phyloP scores from a whole-genome alignment of 805 yeast species.

The Wickerhamiella azymoides region DNA sequence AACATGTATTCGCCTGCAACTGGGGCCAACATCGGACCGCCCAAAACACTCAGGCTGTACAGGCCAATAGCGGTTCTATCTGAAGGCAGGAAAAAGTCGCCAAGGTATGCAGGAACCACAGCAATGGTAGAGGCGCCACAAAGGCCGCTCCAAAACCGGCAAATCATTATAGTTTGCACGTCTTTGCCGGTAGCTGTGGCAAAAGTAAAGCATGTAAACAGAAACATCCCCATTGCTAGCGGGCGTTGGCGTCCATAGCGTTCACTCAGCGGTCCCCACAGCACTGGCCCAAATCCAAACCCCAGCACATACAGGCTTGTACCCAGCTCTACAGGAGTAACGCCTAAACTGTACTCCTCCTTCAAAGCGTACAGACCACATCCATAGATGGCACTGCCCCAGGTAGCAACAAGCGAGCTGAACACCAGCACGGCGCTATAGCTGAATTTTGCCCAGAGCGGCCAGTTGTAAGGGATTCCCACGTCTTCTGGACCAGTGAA shows the following conservation, averaged over 20 bases:
- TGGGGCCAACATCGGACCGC: conserved; percentile 63
- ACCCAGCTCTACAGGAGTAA: conserved; percentile 36
- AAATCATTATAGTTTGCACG: conserved; percentile 55
- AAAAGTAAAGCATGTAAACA: conserved; percentile 43
- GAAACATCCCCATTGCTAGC: conserved; percentile 35
- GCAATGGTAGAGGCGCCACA: conserved; percentile 71
- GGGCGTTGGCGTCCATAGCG: conserved; percentile 39
- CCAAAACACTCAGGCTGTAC: conserved; percentile 52
- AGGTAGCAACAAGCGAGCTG: conserved; percentile 12
- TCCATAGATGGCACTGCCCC: conserved; percentile 1
- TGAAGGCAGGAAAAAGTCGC: conserved; percentile 53
- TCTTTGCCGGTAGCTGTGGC: conserved; percentile 62
- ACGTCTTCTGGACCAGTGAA: conserved; percentile 6
- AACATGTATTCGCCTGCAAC: conserved; percentile 50
- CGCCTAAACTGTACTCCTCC: not conserved
- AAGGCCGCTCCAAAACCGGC: conserved; percentile 64
- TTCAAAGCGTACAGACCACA: conserved; percentile 33
- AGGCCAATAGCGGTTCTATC: conserved; percentile 50
- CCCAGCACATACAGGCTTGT: conserved; percentile 51
- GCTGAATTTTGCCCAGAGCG: not conserved
- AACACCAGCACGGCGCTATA: not conserved
- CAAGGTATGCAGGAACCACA: conserved; percentile 67
- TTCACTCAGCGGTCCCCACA: conserved; percentile 50
- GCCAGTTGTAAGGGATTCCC: conserved; percentile 34
- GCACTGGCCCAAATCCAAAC: conserved; percentile 53